Percentiles rank a stretch among this genome's conserved stretches.
phyloP scores from a whole-genome alignment of 306 rosid genomes.

The Lathyrus oleraceus region DNA sequence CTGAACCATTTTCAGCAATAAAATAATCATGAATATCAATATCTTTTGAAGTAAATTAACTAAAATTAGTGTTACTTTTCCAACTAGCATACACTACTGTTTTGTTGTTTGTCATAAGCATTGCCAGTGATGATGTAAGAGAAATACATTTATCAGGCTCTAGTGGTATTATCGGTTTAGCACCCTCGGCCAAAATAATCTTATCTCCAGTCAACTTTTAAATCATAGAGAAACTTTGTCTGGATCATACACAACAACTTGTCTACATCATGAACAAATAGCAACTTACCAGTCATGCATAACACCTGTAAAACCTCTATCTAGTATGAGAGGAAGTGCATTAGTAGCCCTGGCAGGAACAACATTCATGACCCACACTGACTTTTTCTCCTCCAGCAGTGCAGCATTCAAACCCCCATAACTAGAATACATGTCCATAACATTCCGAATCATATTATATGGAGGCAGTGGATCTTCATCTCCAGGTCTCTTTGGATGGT shows the following conservation, averaged over 20 bases:
- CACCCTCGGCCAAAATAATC: neutral
- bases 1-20: neutral
- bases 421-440: constrained; percentile 92
- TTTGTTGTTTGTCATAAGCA: constrained; percentile 6
- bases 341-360: constrained; percentile 75
- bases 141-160: constrained; percentile 14
- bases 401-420: constrained; percentile 94
- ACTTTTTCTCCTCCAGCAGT: constrained; percentile 78
- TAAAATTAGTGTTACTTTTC: constrained; percentile 22
- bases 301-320: constrained; percentile 91
- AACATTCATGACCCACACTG: constrained; percentile 97
- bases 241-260: constrained; percentile 24
- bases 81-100: constrained; percentile 6
- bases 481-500: constrained; percentile 99
- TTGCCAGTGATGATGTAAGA: constrained; percentile 7
- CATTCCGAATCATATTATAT: constrained; percentile 94
- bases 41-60: neutral
- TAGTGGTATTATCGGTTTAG: constrained; percentile 24
- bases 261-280: constrained; percentile 19
- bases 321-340: constrained; percentile 85
- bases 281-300: constrained; percentile 87
- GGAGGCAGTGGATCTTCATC: constrained; percentile 99
- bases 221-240: constrained; percentile 9
- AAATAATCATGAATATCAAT: neutral
- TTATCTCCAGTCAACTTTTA: neutral